These are phyloP conservation scores for Pseudopediastrum boryanum DNA, from an alignment of 139 green algal genomes.

Conservation along the genomic window DNA sequence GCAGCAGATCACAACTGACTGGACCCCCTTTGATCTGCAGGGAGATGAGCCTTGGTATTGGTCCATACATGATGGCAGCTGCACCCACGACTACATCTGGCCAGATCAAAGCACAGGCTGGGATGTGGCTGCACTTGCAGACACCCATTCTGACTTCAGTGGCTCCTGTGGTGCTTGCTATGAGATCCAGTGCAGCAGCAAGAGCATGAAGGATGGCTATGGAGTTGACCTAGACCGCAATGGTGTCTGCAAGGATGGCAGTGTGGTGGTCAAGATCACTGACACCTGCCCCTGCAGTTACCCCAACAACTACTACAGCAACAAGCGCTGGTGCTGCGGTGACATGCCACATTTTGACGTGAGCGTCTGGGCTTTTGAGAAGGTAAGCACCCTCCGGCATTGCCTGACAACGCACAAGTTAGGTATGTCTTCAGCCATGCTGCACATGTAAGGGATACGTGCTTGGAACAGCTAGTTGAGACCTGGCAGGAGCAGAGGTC, in stretches of 20 bases:
- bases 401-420: too few relatives aligned
- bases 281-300: conserved; percentile 51
- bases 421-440: too few relatives aligned
- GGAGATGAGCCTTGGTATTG: too few relatives aligned
- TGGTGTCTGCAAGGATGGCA: conserved; percentile 27
- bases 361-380: conserved; percentile 29
- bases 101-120: conserved; percentile 36
- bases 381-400: too few relatives aligned
- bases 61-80: conserved; percentile 10
- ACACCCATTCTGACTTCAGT: conserved; percentile 35
- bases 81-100: conserved; percentile 35
- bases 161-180: conserved; percentile 55
- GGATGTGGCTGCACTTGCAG: conserved; percentile 38
- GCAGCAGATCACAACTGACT: too few relatives aligned
- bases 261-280: conserved; percentile 43
- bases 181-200: conserved; percentile 43
- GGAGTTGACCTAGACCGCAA: conserved; percentile 27
- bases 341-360: conserved; percentile 38
- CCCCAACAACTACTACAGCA: conserved; percentile 25
- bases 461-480: too few relatives aligned
- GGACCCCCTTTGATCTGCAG: too few relatives aligned
- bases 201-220: conserved; percentile 32
- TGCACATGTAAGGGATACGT: too few relatives aligned
- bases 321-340: conserved; percentile 44
- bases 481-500: too few relatives aligned